Conservation (phyloP, 116 monocot genomes). For the Phalaenopsis hybrid region DNA sequence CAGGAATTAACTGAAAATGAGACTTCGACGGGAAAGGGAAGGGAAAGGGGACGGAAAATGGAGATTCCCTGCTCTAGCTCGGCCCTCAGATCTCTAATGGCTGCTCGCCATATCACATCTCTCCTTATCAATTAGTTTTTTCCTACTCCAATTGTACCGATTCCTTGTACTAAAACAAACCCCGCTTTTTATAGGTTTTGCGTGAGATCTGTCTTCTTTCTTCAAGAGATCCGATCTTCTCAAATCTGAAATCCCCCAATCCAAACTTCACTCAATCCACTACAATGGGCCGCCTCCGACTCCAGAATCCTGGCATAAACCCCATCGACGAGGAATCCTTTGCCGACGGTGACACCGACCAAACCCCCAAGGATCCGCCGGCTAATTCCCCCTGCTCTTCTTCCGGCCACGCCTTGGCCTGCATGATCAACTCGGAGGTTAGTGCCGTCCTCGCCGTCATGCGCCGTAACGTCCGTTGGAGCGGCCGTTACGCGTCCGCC, state of each 20-base stretch:
- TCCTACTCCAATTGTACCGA: neutral
- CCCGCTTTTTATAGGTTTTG: neutral
- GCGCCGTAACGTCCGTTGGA: conserved; percentile 59
- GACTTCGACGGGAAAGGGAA: too few species aligned
- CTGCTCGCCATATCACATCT: neutral
- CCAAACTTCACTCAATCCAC: neutral
- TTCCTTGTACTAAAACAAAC: neutral
- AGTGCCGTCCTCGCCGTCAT: conserved; percentile 41
- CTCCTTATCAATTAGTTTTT: neutral
- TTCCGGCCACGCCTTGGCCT: conserved; percentile 18
- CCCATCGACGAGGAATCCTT: conserved; percentile 7
- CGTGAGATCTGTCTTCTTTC: neutral
- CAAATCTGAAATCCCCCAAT: neutral
- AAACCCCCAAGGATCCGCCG: neutral
- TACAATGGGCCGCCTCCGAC: conserved; percentile 10
- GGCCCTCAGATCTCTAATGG: conserved; percentile 5
- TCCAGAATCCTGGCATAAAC: conserved; percentile 12
- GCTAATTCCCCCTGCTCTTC: neutral
- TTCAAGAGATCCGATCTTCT: neutral
- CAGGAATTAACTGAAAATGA: too few species aligned
- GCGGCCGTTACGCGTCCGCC: conserved; percentile 29
- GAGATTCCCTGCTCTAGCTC: neutral
- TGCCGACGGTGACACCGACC: neutral
- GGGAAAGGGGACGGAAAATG: neutral
- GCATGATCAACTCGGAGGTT: conserved; percentile 38